Evolutionary conservation across 148 eudicot genomes (phyloP).

Genomic region (Heliamphora exappendiculata): DNA sequence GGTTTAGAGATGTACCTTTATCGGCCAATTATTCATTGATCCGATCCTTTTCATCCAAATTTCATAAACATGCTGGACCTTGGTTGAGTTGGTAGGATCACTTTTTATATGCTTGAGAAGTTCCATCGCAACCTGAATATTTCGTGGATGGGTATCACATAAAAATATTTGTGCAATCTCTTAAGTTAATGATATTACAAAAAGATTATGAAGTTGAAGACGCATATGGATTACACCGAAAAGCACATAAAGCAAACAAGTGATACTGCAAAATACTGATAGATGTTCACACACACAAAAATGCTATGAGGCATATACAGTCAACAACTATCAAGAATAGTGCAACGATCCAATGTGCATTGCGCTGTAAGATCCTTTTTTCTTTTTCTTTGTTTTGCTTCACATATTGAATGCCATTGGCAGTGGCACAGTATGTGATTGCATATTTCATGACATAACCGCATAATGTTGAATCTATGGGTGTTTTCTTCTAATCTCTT

Average conservation of each 20-base stretch:
- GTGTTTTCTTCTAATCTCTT: not conserved
- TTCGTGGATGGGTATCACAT: not conserved
- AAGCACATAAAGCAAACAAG: not conserved
- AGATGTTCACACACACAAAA: not conserved
- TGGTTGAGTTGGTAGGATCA: conserved; percentile 20
- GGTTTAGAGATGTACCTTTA: conserved; percentile 30
- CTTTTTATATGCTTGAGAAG: conserved; percentile 37
- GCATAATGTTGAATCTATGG: not conserved
- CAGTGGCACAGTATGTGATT: not conserved
- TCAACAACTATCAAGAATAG: not conserved
- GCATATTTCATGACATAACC: not conserved
- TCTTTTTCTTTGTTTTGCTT: not conserved
- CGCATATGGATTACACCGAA: not conserved
- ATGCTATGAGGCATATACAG: not conserved
- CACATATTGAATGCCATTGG: not conserved
- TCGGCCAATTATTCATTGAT: conserved; percentile 27
- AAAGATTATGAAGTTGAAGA: not conserved
- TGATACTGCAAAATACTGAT: not conserved
- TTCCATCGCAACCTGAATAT: conserved; percentile 59
- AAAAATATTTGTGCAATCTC: not conserved
- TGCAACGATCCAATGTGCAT: not conserved
- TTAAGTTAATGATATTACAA: not conserved
- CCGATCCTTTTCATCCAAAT: conserved; percentile 58
- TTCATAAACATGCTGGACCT: conserved; percentile 35
- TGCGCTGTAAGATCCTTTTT: too few relatives aligned